Evolutionary conservation across 2,329 filamentous ascomycete genomes (phyloP).

Genomic region (Chalara sp.): DNA sequence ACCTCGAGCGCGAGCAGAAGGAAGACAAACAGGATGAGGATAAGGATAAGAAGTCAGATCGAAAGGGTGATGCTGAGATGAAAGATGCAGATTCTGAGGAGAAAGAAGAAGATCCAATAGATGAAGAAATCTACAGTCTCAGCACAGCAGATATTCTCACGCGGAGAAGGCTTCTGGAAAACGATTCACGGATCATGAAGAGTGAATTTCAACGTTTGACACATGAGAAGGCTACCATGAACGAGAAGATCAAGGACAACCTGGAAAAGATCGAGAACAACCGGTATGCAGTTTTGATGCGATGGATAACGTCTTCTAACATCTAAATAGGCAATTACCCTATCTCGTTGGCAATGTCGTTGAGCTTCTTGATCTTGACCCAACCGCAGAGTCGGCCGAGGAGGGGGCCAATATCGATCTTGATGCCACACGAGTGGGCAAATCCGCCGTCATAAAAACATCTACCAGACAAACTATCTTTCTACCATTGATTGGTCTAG

Average conservation of each 20-base stretch:
- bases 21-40: constrained; percentile 53
- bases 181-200: constrained; percentile 97
- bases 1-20: constrained; percentile 64
- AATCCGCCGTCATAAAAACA: constrained; percentile 98
- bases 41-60: constrained; percentile 46
- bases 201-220: constrained; percentile 90
- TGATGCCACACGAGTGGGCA: constrained; percentile 92
- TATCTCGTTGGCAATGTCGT: constrained; percentile 99
- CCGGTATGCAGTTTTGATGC: constrained; percentile 49
- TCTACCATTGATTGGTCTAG: constrained; percentile 90
- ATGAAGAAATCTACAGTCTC: constrained; percentile 87
- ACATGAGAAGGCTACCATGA: constrained; percentile 94
- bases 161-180: constrained; percentile 85
- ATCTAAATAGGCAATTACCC: constrained; percentile 70
- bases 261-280: constrained; percentile 99
- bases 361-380: constrained; percentile 92
- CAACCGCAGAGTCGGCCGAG: constrained; percentile 90
- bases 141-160: constrained; percentile 94
- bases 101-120: constrained; percentile 74
- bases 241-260: constrained; percentile 99
- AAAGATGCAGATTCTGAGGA: constrained; percentile 68
- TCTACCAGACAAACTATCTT: constrained; percentile 98
- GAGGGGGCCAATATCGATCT: constrained; percentile 98
- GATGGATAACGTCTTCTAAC: constrained; percentile 6
- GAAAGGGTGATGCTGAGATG: constrained; percentile 81